phyloP scores from a whole-genome alignment of 2,329 filamentous ascomycete genomes.

The Epichloe bromicola region DNA sequence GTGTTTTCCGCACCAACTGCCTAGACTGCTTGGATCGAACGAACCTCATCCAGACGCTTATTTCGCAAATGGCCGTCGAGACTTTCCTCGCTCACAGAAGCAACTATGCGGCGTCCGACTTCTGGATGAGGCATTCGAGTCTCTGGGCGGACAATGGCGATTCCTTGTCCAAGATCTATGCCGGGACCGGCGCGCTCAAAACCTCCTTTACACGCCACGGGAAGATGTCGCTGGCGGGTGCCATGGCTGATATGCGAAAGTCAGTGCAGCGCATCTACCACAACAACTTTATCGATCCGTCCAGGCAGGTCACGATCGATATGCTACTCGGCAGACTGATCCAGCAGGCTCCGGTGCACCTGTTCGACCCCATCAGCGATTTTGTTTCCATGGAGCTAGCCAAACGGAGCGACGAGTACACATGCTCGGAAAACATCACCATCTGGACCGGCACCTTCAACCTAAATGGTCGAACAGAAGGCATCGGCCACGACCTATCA shows the following conservation, averaged over 20 bases:
- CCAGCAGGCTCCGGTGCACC: constrained; percentile 67
- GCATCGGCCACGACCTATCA: constrained; percentile 66
- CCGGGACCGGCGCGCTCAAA: constrained; percentile 89
- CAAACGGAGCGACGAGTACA: constrained; percentile 58
- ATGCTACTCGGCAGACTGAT: constrained; percentile 77
- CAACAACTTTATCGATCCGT: constrained; percentile 95
- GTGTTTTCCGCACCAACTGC: constrained; percentile 93
- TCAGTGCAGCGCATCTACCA: constrained; percentile 89
- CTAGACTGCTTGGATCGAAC: constrained; percentile 92
- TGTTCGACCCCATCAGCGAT: constrained; percentile 93
- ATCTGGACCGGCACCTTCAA: constrained; percentile 91
- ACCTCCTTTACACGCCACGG: constrained; percentile 88
- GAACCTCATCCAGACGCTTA: constrained; percentile 89
- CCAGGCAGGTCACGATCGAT: constrained; percentile 87
- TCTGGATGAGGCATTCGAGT: constrained; percentile 84
- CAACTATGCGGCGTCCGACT: constrained; percentile 59
- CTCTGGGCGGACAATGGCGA: constrained; percentile 98
- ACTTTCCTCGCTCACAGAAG: constrained; percentile 64
- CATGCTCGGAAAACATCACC: constrained; percentile 57
- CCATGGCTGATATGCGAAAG: constrained; percentile 89
- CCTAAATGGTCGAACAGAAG: constrained; percentile 74
- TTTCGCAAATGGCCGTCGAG: constrained; percentile 87
- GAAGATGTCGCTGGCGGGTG: constrained; percentile 90
- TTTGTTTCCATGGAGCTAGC: constrained; percentile 66
- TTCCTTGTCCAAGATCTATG: constrained; percentile 86